A percentile compares a stretch with the other conserved stretches of the same genome.
phyloP scores from a whole-genome alignment of 106 monocot genomes.

The Allium cepa region DNA sequence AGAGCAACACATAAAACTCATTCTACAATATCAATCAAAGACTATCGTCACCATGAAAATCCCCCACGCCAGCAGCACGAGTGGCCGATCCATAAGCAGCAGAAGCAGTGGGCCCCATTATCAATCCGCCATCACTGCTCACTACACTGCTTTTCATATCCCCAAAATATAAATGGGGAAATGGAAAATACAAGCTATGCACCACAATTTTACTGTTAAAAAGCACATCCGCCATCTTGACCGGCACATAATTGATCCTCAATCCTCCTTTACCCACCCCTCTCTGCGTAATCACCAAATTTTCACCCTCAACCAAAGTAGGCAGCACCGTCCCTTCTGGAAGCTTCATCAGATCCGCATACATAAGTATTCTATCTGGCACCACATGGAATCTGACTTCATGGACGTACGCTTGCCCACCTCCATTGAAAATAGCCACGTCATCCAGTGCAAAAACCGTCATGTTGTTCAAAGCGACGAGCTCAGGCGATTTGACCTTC shows the following conservation, averaged over 20 bases:
- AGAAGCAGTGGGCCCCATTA: too few species aligned
- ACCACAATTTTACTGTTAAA: slow-evolving; percentile 50
- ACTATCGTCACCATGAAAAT: too few species aligned
- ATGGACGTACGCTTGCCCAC: slow-evolving; percentile 46
- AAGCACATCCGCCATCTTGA: slow-evolving; percentile 51
- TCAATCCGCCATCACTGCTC: too few species aligned
- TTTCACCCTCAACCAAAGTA: slow-evolving; percentile 49
- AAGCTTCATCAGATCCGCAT: slow-evolving; percentile 34
- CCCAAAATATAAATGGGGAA: slow-evolving; percentile 35
- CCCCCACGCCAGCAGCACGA: too few species aligned
- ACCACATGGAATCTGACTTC: slow-evolving; percentile 68
- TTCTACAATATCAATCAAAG: too few species aligned
- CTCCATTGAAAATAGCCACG: slow-evolving; percentile 48
- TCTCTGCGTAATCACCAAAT: slow-evolving; percentile 30
- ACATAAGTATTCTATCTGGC: slow-evolving; percentile 44
- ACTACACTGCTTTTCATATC: not conserved
- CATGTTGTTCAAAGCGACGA: slow-evolving; percentile 40
- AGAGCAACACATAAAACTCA: too few species aligned
- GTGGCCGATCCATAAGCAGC: too few species aligned
- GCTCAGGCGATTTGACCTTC: slow-evolving; percentile 62
- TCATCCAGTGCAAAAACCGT: slow-evolving; percentile 76
- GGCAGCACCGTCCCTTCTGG: slow-evolving; percentile 39
- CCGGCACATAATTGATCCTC: slow-evolving; percentile 51
- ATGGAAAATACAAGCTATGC: slow-evolving; percentile 39
- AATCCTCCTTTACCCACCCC: not conserved